Evolutionary conservation across 2,329 filamentous ascomycete genomes (phyloP), one percentile per base, ranked within the genome.

Genomic region (Ophiostoma fasciatum): DNA sequence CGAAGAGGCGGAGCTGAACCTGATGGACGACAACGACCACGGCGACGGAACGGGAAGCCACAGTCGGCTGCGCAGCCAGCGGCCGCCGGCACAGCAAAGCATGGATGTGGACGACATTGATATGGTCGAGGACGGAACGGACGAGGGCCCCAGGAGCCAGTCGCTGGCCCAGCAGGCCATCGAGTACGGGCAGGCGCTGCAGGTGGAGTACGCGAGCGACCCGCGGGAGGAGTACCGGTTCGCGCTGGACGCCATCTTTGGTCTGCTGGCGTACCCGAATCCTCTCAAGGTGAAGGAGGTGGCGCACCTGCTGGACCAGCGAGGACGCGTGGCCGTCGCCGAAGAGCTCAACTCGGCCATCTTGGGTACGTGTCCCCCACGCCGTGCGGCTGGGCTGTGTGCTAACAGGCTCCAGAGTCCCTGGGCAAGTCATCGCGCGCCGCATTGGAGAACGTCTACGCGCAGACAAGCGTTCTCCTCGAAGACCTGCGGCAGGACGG

Each of bases 321-420:
- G 70, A 35, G 84, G 82, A 2, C 66, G 90, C 29, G 72, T 77
- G 14, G 66, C 74, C 14, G 83, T 96, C 28, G 87, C 87, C 8
- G 90, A 98, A 60, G 87, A 94, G 55, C 64, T 98, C 38, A 96
- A 96, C 56, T 82, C 83, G 42, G 87, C 84, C 31, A 94, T 98
- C 48, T 57, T 98, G 41, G 75, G 85, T 93, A 62, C 61, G 76
- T 66, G 29, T 37, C 4, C 35, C 7, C 17, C 5, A 31, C 13
- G 34, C 14, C 5, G 13, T 25, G n/a, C n/a, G n/a, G n/a, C n/a
- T n/a, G n/a, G n/a, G n/a, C n/a, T n/a, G n/a, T n/a, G 3, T 20
- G 12, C 21, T 14, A 22, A 37, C 49, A 9, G 11, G 26, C 6
- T 11, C 27, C 35, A 94, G 88, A 84, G 28, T 92, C 83, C 1